Percentiles rank a stretch among this genome's conserved stretches.
phyloP scores from a whole-genome alignment of 768 basidiomycete species.

The Lactarius sanguifluus region DNA sequence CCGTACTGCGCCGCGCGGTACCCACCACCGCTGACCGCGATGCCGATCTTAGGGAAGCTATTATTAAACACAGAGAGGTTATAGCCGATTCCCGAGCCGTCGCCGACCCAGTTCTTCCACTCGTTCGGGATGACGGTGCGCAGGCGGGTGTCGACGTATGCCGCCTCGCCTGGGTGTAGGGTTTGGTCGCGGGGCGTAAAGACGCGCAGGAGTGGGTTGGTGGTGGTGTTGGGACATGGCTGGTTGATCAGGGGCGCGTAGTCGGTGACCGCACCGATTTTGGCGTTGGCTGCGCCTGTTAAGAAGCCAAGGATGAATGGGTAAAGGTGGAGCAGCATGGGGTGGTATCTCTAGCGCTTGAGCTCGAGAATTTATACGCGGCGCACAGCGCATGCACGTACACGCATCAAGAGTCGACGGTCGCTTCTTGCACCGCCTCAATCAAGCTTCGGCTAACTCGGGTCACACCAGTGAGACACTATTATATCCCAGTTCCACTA shows the following conservation, averaged over 20 bases:
- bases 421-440: background rate
- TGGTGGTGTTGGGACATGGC: conserved; percentile 52
- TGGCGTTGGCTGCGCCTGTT: background rate
- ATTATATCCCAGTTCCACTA: background rate
- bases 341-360: background rate
- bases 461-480: background rate
- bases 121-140: conserved; percentile 44
- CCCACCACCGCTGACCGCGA: conserved; percentile 72
- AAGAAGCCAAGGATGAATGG: conserved; percentile 7
- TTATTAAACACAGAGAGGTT: conserved; percentile 42
- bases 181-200: conserved; percentile 53
- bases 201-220: conserved; percentile 48
- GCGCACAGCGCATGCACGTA: background rate
- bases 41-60: conserved; percentile 52
- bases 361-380: background rate
- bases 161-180: conserved; percentile 48
- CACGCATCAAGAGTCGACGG: background rate
- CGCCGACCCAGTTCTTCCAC: conserved; percentile 61
- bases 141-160: conserved; percentile 48
- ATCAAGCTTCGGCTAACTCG: background rate
- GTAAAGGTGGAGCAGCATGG: background rate
- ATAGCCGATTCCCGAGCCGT: conserved; percentile 55
- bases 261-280: conserved; percentile 37
- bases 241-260: conserved; percentile 54
- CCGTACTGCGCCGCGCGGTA: conserved; percentile 66